Percentiles rank a stretch among this genome's conserved stretches.
phyloP scores from a whole-genome alignment of 805 yeast species.

The Ogataea parapolymorpha region DNA sequence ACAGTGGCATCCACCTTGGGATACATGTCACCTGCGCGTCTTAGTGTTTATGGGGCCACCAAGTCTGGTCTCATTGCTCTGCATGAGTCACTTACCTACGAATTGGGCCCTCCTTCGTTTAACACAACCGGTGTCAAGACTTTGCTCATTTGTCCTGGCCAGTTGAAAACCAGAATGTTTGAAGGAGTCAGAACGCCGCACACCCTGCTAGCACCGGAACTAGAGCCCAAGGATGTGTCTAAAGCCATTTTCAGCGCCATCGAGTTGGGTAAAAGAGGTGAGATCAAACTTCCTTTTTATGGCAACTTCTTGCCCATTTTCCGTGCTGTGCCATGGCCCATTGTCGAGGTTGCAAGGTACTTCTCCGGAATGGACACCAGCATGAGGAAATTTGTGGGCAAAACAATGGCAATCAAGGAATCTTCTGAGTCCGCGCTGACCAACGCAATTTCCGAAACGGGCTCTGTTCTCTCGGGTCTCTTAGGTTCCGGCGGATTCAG shows the following conservation, averaged over 20 bases:
- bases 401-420: constrained; percentile 17
- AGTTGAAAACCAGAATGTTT: constrained; percentile 73
- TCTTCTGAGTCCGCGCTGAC: constrained; percentile 17
- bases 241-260: constrained; percentile 51
- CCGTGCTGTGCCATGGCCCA: constrained; percentile 69
- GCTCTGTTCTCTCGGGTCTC: constrained; percentile 20
- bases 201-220: constrained; percentile 72
- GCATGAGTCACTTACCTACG: constrained; percentile 77
- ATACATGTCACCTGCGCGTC: constrained; percentile 75
- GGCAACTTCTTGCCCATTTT: constrained; percentile 71
- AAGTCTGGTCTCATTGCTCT: constrained; percentile 83
- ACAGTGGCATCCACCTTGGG: constrained; percentile 86
- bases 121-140: constrained; percentile 59
- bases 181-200: constrained; percentile 72
- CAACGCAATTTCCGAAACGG: constrained; percentile 19
- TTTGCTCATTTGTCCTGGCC: constrained; percentile 83
- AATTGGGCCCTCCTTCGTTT: constrained; percentile 52
- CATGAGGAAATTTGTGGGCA: constrained; percentile 33
- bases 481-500: constrained; percentile 10
- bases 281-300: constrained; percentile 71
- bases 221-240: constrained; percentile 69
- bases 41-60: constrained; percentile 83
- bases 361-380: constrained; percentile 65
- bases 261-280: constrained; percentile 61
- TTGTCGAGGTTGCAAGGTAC: constrained; percentile 51